phyloP scores from a whole-genome alignment of 1,139 yeast species.

The Trichomonascaceae sp. region DNA sequence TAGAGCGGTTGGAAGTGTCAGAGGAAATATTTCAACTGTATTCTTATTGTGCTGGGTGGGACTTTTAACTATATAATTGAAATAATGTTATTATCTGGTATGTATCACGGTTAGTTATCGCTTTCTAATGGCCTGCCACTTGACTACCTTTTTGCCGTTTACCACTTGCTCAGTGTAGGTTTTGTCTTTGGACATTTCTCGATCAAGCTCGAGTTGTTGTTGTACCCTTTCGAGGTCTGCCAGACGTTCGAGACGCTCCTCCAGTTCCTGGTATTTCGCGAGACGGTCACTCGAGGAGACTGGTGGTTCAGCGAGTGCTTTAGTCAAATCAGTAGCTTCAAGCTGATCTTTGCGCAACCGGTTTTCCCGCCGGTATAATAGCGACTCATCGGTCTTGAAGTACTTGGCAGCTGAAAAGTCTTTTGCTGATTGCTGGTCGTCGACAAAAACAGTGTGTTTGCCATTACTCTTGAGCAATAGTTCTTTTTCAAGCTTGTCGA shows the following conservation, averaged over 20 bases:
- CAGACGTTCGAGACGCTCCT: constrained; percentile 43
- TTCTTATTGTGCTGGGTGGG: too few species aligned
- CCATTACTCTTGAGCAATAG: constrained; percentile 38
- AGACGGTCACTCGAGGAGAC: constrained; percentile 34
- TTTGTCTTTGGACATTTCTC: constrained; percentile 31
- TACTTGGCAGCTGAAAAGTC: constrained; percentile 48
- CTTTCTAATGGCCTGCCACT: not conserved
- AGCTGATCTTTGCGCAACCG: constrained; percentile 55
- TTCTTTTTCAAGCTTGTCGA: constrained; percentile 45
- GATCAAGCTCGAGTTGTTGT: constrained; percentile 57
- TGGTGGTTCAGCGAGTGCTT: constrained; percentile 6
- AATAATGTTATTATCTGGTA: too few species aligned
- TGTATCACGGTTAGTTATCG: not conserved
- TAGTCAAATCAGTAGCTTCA: constrained; percentile 23
- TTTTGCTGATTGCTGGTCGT: constrained; percentile 40
- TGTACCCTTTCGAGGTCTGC: constrained; percentile 54
- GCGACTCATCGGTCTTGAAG: constrained; percentile 56
- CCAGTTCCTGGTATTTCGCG: constrained; percentile 40
- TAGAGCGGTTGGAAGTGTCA: too few species aligned
- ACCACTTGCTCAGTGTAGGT: constrained; percentile 3
- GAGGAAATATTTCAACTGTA: too few species aligned
- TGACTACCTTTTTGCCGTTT: not conserved
- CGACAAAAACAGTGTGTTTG: constrained; percentile 78
- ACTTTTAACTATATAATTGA: too few species aligned
- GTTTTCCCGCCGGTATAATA: constrained; percentile 57